Evolutionary conservation across 495 filamentous ascomycete genomes (phyloP).

Genomic region (Penicillium odoratum): DNA sequence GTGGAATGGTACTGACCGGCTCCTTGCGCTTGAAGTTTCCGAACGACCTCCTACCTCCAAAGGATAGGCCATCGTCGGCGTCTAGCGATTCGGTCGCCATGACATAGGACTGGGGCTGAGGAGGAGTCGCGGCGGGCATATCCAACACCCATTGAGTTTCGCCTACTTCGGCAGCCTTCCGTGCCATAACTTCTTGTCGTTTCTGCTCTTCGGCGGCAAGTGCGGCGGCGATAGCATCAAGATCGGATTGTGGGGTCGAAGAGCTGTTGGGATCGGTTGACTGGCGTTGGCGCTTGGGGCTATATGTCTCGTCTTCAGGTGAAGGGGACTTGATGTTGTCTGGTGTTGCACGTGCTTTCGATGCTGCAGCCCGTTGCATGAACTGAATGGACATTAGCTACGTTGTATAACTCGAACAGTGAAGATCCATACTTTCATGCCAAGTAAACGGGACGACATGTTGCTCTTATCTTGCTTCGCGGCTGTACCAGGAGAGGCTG

Average conservation of each 20-base stretch:
- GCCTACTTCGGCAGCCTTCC: conserved; percentile 69
- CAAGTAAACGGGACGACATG: conserved; percentile 88
- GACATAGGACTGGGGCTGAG: conserved; percentile 29
- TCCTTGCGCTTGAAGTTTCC: conserved; percentile 44
- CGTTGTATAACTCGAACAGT: background rate
- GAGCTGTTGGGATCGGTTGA: conserved; percentile 37
- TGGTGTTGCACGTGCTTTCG: conserved; percentile 30
- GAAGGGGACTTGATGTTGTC: conserved; percentile 43
- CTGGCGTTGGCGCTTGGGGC: conserved; percentile 46
- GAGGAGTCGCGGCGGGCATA: conserved; percentile 19
- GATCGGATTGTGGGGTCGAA: conserved; percentile 36
- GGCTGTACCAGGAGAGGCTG: conserved; percentile 28
- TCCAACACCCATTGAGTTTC: conserved; percentile 87
- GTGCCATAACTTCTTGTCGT: conserved; percentile 66
- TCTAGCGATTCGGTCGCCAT: conserved; percentile 40
- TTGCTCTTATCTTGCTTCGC: conserved; percentile 55
- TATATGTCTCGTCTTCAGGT: conserved; percentile 29
- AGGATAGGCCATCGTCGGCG: conserved; percentile 30
- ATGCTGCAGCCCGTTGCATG: conserved; percentile 88
- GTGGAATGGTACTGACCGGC: conserved; percentile 8
- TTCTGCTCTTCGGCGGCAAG: conserved; percentile 74
- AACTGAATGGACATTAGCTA: conserved; percentile 54
- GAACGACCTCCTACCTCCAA: conserved; percentile 39
- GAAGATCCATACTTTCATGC: conserved; percentile 70
- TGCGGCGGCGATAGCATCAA: conserved; percentile 67